Base-by-base conservation (phyloP, 768 basidiomycete species). In the Pisolithus marmoratus region DNA sequence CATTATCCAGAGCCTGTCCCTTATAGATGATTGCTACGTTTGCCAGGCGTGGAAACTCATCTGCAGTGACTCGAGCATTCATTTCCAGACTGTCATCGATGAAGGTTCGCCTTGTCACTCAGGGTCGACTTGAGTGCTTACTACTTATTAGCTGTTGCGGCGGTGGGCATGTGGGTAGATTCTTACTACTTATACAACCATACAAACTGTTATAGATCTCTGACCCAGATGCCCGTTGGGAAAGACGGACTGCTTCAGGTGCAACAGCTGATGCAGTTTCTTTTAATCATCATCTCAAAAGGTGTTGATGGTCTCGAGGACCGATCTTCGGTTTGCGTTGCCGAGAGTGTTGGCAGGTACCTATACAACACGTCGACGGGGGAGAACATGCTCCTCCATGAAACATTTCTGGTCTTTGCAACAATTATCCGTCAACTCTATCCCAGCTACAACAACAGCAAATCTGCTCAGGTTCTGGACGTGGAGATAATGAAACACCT, bases 401-500 rank as follows among this genome's bases (percentile, higher is more conserved):
- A 74, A 48, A 58, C 67, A 5, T 53, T 76, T 6, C 54, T 81
- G 46, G 63, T 55, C 9, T 67, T 70, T 34, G 58, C 72, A 17
- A 65, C 75, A 20, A 58, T 59, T n/a, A 57, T 51, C 38, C 57
- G 54, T 8, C 40, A 57, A 34, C 55, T 46, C 38, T 47, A 48
- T 31, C 48, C 57, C 46, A 51, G 57, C 12, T 48, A 57, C 9
- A 46, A 52, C 41, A 26, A 50, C 3, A 49, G 22, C 43, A 54
- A 53, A 46, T 24, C 31, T 9, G 37, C 37, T 8, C 27, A 49
- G n/a, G 36, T 37, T n/a, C 58, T 56, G 50, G 61, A 70, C 37
- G 66, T 67, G 17, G 70, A 74, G 20, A 55, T 57, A 15, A 45
- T 80, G 34, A 77, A 74, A 76, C 58, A 52, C 5, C 51, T 70